Evolutionary conservation across 768 basidiomycete genomes (phyloP), one percentile per base, ranked within the genome.

Genomic region (Serpula lacrymans): DNA sequence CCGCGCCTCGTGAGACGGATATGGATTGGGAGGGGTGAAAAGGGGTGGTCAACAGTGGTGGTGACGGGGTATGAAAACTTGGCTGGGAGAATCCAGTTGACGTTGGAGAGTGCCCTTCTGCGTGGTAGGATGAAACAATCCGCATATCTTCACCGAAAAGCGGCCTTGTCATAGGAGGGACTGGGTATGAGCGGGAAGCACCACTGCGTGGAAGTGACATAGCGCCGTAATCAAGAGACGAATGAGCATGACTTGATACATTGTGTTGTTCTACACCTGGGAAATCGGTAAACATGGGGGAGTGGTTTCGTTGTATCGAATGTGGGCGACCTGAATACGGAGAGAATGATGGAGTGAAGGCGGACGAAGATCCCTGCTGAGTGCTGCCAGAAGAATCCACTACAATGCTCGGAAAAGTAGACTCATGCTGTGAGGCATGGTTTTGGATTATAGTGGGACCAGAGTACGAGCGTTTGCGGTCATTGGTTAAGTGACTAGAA

Each of bases 381-480:
- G 42, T 31, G 18, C 24, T 49, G 37, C 18, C 24, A 36, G 42
- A 34, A 3, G 45, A n/a, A 14, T 45, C 54, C 21, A 41, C 32
- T 35, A 45, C 20, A 26, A 41, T 14, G 26, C 48, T 27, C 24
- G 43, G 26, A 18, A 44, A 48, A 12, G 34, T 17, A 13, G 56
- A 27, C 23, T 44, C 43, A 32, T 56, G 42, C 9, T 46, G 46
- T 26, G 43, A 56, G 36, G 24, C 22, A 26, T 43, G 25, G 23
- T 33, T 9, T 13, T 44, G 42, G 10, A 41, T 22, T 25, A 31
- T 12, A 30, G 48, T 48, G 9, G 57, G 55, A 18, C 49, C 55
- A 5, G 68, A 60, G 27, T 54, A 55, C 6, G 68, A 63, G 34
- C 57, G 58, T 48, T 60, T 58, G 17, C 57, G 59, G 13, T 47